These are phyloP conservation scores for Coemansia sp. DNA, from an alignment of 192 early-diverging fungal species.

Conservation along the genomic window DNA sequence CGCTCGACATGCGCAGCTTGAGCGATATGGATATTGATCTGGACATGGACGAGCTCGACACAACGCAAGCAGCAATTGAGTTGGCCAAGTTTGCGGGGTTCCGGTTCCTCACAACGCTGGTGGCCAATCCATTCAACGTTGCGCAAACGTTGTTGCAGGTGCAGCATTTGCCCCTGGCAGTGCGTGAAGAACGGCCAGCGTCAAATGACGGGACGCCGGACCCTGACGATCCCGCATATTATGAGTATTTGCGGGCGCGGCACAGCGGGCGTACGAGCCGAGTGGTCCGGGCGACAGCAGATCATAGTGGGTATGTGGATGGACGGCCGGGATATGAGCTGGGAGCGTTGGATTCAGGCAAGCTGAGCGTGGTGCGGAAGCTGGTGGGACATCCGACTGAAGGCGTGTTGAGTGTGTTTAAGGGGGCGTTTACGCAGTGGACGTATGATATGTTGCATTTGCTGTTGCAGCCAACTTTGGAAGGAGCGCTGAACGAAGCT, in stretches of 20 bases:
- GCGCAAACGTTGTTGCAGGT: slow-evolving; percentile 74
- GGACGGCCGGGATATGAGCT: slow-evolving; percentile 63
- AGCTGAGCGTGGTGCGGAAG: slow-evolving; percentile 58
- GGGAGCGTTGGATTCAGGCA: slow-evolving; percentile 59
- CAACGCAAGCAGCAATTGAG: slow-evolving; percentile 56
- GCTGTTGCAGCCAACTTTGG: slow-evolving; percentile 80
- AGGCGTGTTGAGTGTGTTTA: slow-evolving; percentile 57
- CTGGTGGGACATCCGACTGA: slow-evolving; percentile 66
- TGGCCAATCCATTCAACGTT: slow-evolving; percentile 65
- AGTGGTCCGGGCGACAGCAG: slow-evolving; percentile 20
- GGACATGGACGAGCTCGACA: slow-evolving; percentile 26
- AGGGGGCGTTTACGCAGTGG: slow-evolving; percentile 80
- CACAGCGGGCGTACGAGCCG: slow-evolving; percentile 23
- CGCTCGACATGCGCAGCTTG: slow-evolving; percentile 23
- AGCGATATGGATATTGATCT: slow-evolving; percentile 26
- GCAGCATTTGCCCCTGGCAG: slow-evolving; percentile 63
- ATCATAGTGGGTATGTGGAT: slow-evolving; percentile 66
- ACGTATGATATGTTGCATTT: slow-evolving; percentile 70
- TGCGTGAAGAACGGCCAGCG: not conserved
- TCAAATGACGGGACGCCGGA: slow-evolving; percentile 19
- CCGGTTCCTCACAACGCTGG: slow-evolving; percentile 62
- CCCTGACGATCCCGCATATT: slow-evolving; percentile 52
- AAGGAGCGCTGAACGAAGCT: slow-evolving; percentile 84
- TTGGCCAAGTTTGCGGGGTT: slow-evolving; percentile 63
- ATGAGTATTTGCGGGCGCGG: slow-evolving; percentile 51